A percentile compares a stretch with the other conserved stretches of the same genome.
Evolutionary conservation across 768 basidiomycete species (phyloP).

Genomic region (Pleurotus salmoneostramineus): DNA sequence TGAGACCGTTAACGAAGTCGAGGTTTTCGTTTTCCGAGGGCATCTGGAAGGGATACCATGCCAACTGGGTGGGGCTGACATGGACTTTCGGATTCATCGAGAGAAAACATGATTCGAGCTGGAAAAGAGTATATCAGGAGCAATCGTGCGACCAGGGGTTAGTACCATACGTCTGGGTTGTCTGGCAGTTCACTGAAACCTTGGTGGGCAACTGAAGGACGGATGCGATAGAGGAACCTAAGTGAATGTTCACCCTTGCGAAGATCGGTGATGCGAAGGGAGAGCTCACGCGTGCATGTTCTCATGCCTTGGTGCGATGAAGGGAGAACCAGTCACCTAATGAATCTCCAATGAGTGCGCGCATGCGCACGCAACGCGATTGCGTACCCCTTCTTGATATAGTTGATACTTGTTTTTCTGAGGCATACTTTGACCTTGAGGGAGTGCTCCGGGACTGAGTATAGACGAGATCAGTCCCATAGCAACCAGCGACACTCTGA

Average conservation of each 20-base stretch:
- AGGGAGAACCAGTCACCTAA: conserved; percentile 59
- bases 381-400: conserved; percentile 50
- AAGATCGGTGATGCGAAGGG: not conserved
- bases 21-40: conserved; percentile 35
- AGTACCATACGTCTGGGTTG: conserved; percentile 50
- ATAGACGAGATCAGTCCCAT: not conserved
- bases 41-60: conserved; percentile 61
- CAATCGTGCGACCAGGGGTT: not conserved
- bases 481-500: not conserved
- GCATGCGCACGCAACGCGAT: not conserved
- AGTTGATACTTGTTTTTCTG: conserved; percentile 62
- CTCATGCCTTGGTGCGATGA: conserved; percentile 52
- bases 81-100: conserved; percentile 58
- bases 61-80: conserved; percentile 59
- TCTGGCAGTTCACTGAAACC: conserved; percentile 52
- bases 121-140: not conserved
- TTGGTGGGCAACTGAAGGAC: conserved; percentile 64
- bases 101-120: conserved; percentile 64
- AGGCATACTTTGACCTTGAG: conserved; percentile 55
- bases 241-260: not conserved
- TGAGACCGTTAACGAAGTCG: conserved; percentile 57
- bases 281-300: conserved; percentile 46
- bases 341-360: not conserved
- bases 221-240: conserved; percentile 66
- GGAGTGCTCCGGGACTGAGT: conserved; percentile 50